Percentiles rank a stretch among this genome's conserved stretches.
phyloP scores from a whole-genome alignment of 2,329 filamentous ascomycete species.

The Colletotrichum phormii region DNA sequence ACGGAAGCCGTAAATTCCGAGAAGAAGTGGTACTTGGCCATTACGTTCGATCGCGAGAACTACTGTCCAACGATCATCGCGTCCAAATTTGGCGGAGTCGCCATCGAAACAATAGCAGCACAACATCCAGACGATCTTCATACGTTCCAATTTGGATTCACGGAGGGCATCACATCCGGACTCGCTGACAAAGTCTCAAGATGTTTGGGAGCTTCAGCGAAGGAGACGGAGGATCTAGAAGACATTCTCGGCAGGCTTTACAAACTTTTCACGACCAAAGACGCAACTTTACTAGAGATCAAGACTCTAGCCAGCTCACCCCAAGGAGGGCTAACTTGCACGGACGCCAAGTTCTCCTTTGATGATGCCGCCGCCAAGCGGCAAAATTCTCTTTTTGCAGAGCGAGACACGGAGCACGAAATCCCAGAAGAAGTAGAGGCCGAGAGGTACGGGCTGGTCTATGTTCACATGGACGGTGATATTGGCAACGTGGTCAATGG shows the following conservation, averaged over 20 bases:
- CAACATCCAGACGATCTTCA: conserved; percentile 7
- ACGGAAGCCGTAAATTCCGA: conserved; percentile 45
- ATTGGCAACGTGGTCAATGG: conserved; percentile 91
- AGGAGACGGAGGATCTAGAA: conserved; percentile 22
- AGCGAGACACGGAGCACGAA: conserved; percentile 49
- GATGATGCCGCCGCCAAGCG: conserved; percentile 60
- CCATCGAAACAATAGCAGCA: conserved; percentile 39
- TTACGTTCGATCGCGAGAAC: conserved; percentile 57
- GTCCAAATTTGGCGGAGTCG: conserved; percentile 40
- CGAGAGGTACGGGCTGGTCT: conserved; percentile 78
- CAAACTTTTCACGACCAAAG: conserved; percentile 56
- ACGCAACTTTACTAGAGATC: conserved; percentile 59
- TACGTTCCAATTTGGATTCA: conserved; percentile 42
- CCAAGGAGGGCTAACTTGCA: conserved; percentile 45
- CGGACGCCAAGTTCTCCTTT: conserved; percentile 56
- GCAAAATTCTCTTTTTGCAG: conserved; percentile 52
- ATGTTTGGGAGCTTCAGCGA: conserved; percentile 28
- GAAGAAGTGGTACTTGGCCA: conserved; percentile 53
- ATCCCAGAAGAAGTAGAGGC: conserved; percentile 51
- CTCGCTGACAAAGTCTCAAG: conserved; percentile 33
- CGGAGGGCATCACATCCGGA: conserved; percentile 42
- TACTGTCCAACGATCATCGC: conserved; percentile 51
- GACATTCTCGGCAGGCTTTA: conserved; percentile 37
- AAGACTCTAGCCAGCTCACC: conserved; percentile 48
- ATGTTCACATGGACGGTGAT: conserved; percentile 71